Conservation (phyloP, 2,329 filamentous ascomycete genomes). For the Mollisia scopiformis region DNA sequence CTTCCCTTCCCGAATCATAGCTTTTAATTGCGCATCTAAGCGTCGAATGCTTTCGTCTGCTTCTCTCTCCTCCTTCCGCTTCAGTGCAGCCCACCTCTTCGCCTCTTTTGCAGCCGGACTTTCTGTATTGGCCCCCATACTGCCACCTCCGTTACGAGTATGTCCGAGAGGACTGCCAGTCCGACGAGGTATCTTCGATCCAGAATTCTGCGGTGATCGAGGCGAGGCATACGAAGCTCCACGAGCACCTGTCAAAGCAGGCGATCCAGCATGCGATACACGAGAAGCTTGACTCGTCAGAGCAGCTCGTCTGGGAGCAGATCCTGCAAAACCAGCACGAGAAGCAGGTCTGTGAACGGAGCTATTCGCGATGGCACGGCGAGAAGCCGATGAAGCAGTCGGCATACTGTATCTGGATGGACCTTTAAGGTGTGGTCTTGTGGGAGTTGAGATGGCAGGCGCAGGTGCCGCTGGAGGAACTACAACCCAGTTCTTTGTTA, state of each 20-base stretch:
- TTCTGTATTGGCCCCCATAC: conserved; percentile 10
- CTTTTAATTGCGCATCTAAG: conserved; percentile 78
- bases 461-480: conserved; percentile 42
- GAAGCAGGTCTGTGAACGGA: conserved; percentile 27
- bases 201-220: conserved; percentile 41
- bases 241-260: conserved; percentile 43
- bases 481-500: conserved; percentile 73
- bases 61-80: conserved; percentile 73
- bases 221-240: conserved; percentile 58
- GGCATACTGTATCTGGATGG: conserved; percentile 30
- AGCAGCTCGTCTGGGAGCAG: conserved; percentile 19
- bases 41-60: conserved; percentile 78
- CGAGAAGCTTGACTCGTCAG: conserved; percentile 36
- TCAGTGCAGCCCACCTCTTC: conserved; percentile 71
- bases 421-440: conserved; percentile 11
- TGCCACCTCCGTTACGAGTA: neutral
- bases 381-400: conserved; percentile 28
- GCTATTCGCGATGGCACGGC: conserved; percentile 16
- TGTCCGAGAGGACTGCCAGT: conserved; percentile 13
- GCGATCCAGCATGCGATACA: conserved; percentile 51
- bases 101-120: conserved; percentile 62
- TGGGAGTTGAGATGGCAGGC: conserved; percentile 17
- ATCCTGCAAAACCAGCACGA: conserved; percentile 25
- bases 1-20: conserved; percentile 87
- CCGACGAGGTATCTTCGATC: conserved; percentile 27